phyloP scores from a whole-genome alignment of 2,329 filamentous ascomycete genomes.

The Colletotrichum sp. region DNA sequence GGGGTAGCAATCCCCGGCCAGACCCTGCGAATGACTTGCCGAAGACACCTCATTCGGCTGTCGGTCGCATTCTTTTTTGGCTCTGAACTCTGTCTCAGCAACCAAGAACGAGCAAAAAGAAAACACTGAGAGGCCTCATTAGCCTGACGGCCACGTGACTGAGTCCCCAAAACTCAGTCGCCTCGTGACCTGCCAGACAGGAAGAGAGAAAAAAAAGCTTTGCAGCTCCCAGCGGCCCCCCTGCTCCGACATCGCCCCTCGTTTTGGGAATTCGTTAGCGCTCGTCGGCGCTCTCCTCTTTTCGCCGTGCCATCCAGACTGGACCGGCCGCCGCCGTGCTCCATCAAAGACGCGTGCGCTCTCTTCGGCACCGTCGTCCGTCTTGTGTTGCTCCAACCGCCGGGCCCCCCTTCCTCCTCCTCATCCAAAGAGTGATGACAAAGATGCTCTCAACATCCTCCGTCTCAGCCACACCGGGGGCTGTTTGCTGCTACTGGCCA shows the following conservation, averaged over 20 bases:
- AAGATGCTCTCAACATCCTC: background rate
- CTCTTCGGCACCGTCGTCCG: background rate
- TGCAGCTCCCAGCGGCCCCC: background rate
- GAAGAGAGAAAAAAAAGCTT: background rate
- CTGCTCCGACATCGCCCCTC: constrained; percentile 14
- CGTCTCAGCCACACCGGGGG: background rate
- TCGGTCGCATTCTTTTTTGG: background rate
- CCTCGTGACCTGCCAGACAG: background rate
- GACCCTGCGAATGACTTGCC: background rate
- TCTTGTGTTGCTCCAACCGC: background rate
- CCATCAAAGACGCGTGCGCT: background rate
- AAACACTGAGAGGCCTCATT: background rate
- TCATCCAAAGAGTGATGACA: background rate
- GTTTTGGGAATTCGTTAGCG: background rate
- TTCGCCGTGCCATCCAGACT: background rate
- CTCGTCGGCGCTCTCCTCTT: background rate
- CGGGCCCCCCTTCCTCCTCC: background rate
- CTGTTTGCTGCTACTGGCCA: background rate
- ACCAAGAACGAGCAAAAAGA: background rate
- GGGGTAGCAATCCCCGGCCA: background rate
- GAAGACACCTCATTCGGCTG: background rate
- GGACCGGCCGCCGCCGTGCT: background rate
- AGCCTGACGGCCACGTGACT: background rate
- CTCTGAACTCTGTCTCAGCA: background rate
- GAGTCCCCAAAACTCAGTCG: background rate